Percentiles rank a stretch among this genome's conserved stretches.
Conservation (phyloP, 495 filamentous ascomycete species). For the Pyrenula massariospora region DNA sequence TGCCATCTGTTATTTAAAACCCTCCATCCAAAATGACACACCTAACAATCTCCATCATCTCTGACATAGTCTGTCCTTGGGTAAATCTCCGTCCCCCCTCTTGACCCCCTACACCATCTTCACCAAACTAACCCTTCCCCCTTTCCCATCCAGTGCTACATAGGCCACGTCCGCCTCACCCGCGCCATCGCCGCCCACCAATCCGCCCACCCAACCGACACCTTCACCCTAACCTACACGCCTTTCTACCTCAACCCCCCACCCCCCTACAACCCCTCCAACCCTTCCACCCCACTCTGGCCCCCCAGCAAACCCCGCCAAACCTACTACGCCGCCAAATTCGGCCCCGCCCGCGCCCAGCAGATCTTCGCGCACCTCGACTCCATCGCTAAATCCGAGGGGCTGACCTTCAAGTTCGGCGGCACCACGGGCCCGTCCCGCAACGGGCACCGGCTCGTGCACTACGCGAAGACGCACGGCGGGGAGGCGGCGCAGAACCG, state of each 20-base stretch:
- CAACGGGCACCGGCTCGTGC: constrained; percentile 8
- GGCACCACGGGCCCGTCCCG: constrained; percentile 14
- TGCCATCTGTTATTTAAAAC: no score
- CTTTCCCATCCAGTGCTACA: constrained; percentile 64
- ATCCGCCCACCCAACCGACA: constrained; percentile 35
- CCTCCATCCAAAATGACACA: constrained; percentile 52
- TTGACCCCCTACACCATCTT: background rate
- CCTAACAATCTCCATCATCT: constrained; percentile 53
- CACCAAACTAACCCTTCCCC: background rate
- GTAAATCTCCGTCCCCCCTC: constrained; percentile 15
- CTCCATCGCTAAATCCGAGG: constrained; percentile 4
- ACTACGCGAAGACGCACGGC: background rate
- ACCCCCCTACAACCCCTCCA: background rate
- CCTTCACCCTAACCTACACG: constrained; percentile 41
- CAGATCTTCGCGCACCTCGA: constrained; percentile 8
- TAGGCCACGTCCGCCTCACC: constrained; percentile 53
- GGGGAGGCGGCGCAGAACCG: constrained; percentile 3
- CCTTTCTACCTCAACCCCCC: constrained; percentile 14
- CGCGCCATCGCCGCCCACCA: constrained; percentile 46
- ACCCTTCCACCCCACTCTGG: background rate
- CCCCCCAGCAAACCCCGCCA: background rate
- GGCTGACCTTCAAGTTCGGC: constrained; percentile 12
- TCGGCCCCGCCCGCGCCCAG: constrained; percentile 7
- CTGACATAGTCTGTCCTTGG: constrained; percentile 58
- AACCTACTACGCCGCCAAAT: background rate